Base-by-base conservation (phyloP, 768 basidiomycete species). In the Sporobolomyces pararoseus region DNA sequence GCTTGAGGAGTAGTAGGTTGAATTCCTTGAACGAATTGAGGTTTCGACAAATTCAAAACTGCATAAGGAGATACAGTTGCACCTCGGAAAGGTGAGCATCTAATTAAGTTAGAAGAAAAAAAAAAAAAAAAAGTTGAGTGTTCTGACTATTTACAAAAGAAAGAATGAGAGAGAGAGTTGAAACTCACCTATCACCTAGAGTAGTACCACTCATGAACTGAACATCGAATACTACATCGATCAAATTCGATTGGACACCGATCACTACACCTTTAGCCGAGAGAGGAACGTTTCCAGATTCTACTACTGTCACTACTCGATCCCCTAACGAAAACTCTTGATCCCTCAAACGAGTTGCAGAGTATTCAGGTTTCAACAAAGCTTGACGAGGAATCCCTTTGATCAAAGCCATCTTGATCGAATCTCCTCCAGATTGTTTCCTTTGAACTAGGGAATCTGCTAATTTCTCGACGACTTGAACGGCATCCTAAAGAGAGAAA, bases 161-260 rank as follows among this genome's bases (percentile, higher is more conserved):
- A n/a, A n/a, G n/a, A n/a, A n/a, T n/a, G n/a, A n/a, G n/a, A n/a
- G n/a, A n/a, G n/a, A 12, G 17, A 44, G n/a, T 25, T 35, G 27
- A 76, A 77, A 55, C 82, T 68, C 75, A 91, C 89, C 93, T 83
- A 76, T 90, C 90, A 5, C 87, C 86, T 16, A 98, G 81, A 0
- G 90, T 96, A 3, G 85, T 84, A 10, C 96, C 96, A 27, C 91
- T 87, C 86, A 99, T 90, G 81, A 99, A 98, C 1, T 91, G 84
- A 29, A 89, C 87, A 78, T 99, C 96, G 90, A 96, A 98, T 0
- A 95, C 85, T 29, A 98, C 89, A 78, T 98, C 96, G 85, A 98
- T 89, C 5, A 88, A 86, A 77, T 88, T 89, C 3, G 87, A 81
- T 75, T 88, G 90, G 76, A 99, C 80, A 19, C 94, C 91, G 61